Evolutionary conservation across 352 stramenopile species (phyloP), one percentile per base, ranked within the genome.

Genomic region (Phytopythium boreale): DNA sequence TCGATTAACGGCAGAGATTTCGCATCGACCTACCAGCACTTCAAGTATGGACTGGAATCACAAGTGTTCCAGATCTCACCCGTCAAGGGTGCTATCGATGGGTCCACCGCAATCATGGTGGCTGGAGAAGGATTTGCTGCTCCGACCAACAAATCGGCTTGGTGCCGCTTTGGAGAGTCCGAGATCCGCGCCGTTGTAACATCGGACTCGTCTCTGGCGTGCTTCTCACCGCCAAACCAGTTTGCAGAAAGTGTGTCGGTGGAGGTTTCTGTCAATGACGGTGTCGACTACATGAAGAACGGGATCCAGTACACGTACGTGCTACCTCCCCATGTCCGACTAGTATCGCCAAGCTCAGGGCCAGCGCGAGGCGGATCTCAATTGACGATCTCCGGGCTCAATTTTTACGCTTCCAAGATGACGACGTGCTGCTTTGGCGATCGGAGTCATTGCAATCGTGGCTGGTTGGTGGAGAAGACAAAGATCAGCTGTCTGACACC

Each of bases 221-320:
- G 82, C 46, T 56, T 79, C 9, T 36, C 84, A 26, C 84, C 84
- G 11, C 15, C 36, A 2, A 80, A 67, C 58, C 29, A 41, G 1
- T 76, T 62, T 50, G 72, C 76, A 10, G 73, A 85, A 55, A 50
- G 39, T 22, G 71, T 88, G 1, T 4, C 43, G 5, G 62, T 97
- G 6, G 79, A 90, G 39, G 67, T 98, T 20, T 96, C 80, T 1
- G 73, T 94, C 22, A 98, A 98, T 65, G 73, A 90, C 61, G 92
- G 90, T 6, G 72, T 96, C 29, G 93, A 98, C 46, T 98, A 93
- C 53, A 92, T 87, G 7, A 51, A 75, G 10, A 90, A 90, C 69
- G 71, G 68, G 7, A 69, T 86, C 1, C 46, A 72, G 10, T 95
- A 92, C 67, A 72, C 69, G 3, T 97, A 96, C 60, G 70, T 81